Evolutionary conservation across 2,329 filamentous ascomycete species (phyloP).

Genomic region (Colletotrichum lindemuthianum): DNA sequence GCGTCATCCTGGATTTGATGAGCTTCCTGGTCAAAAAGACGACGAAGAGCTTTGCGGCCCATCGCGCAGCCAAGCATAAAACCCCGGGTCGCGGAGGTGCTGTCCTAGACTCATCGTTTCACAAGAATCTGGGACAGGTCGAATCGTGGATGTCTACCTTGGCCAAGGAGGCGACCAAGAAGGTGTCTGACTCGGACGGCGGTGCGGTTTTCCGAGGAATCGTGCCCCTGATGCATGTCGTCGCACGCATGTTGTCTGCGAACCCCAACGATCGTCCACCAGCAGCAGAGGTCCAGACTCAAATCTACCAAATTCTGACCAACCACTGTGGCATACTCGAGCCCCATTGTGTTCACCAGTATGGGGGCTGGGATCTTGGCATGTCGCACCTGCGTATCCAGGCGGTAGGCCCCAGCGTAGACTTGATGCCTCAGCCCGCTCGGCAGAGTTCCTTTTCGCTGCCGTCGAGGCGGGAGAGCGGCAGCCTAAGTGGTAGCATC

Average conservation of each 20-base stretch:
- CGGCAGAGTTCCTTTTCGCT: constrained; percentile 34
- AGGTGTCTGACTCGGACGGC: constrained; percentile 49
- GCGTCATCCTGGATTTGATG: constrained; percentile 77
- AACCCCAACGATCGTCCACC: constrained; percentile 63
- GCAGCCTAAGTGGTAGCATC: constrained; percentile 34
- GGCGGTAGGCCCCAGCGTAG: constrained; percentile 24
- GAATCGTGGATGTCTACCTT: constrained; percentile 73
- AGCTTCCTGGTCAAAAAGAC: constrained; percentile 76
- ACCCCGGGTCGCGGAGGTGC: constrained; percentile 66
- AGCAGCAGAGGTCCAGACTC: constrained; percentile 61
- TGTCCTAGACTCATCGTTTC: constrained; percentile 76
- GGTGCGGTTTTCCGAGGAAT: constrained; percentile 62
- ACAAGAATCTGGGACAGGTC: constrained; percentile 75
- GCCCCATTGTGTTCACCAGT: constrained; percentile 65
- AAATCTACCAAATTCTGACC: constrained; percentile 62
- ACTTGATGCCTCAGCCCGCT: constrained; percentile 23
- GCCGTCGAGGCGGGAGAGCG: constrained; percentile 32
- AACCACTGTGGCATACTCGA: constrained; percentile 58
- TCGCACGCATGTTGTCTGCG: constrained; percentile 63
- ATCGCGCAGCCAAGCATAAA: constrained; percentile 74
- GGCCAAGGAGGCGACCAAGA: constrained; percentile 66
- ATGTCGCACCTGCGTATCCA: constrained; percentile 40
- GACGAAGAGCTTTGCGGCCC: constrained; percentile 71
- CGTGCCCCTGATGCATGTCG: constrained; percentile 61
- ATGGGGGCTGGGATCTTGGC: constrained; percentile 48